Evolutionary conservation across 192 early-diverging fungal genomes (phyloP).

Genomic region (Cetraspora pellucida): DNA sequence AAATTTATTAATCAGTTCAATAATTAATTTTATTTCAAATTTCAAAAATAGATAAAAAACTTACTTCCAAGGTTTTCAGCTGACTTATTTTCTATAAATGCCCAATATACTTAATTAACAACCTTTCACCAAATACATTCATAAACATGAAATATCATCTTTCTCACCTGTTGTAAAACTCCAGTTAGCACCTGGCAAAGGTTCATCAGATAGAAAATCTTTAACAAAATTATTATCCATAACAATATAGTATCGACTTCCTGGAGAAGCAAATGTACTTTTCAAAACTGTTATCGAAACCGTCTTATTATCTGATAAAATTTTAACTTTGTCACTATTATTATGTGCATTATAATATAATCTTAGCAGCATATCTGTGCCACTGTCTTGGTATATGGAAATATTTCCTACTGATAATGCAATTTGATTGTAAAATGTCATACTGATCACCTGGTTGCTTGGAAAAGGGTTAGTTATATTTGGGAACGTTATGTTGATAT

Average conservation of each 20-base stretch:
- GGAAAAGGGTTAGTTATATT: no score
- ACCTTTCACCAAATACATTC: no score
- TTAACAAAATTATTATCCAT: slow-evolving; percentile 23
- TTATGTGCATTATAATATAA: neutral
- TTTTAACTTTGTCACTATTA: neutral
- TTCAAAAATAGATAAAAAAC: no score
- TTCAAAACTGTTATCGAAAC: neutral
- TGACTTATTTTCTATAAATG: no score
- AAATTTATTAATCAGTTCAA: no score
- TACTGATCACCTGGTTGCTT: no score
- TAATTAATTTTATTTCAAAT: no score
- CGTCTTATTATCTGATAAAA: neutral
- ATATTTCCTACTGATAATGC: neutral
- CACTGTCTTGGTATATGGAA: neutral
- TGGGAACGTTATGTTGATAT: no score
- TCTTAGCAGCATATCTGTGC: neutral
- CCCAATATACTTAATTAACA: no score
- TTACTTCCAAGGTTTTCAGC: no score
- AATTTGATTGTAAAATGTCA: neutral
- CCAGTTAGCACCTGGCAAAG: neutral
- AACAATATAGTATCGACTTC: neutral
- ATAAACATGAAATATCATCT: neutral
- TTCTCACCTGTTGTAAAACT: neutral
- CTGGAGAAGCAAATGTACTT: neutral
- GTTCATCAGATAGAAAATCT: neutral